A percentile compares a stretch with the other conserved stretches of the same genome.
phyloP scores from a whole-genome alignment of 805 yeast genomes.

The Barnettozyma sucrosica region DNA sequence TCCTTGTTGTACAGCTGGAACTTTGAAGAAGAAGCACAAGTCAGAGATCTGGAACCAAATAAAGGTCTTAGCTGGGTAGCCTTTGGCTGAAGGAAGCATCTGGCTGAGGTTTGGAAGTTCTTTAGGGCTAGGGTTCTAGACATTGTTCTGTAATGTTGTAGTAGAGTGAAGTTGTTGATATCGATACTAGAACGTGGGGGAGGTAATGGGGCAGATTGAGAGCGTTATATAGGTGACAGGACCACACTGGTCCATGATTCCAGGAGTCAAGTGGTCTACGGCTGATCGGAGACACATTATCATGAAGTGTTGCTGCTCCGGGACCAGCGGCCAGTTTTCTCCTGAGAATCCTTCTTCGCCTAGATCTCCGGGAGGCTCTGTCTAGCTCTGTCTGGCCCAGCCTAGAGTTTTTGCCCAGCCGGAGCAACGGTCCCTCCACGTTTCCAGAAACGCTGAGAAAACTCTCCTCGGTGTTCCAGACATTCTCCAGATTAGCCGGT shows the following conservation, averaged over 20 bases:
- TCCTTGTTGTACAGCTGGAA: conserved; percentile 23
- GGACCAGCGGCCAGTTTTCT: not conserved
- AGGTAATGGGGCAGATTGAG: not conserved
- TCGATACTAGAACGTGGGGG: not conserved
- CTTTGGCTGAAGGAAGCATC: conserved; percentile 19
- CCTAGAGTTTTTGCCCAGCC: not conserved
- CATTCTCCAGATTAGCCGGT: not conserved
- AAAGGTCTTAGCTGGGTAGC: conserved; percentile 10
- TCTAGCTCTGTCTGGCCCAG: not conserved
- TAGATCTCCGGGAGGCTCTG: not conserved
- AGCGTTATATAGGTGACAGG: conserved; percentile 5
- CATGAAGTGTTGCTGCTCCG: not conserved
- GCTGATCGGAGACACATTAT: conserved; percentile 7
- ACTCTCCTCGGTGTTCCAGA: not conserved
- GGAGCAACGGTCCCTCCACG: conserved; percentile 1
- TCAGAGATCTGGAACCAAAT: conserved; percentile 13
- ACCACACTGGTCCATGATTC: conserved; percentile 3
- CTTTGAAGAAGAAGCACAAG: conserved; percentile 13
- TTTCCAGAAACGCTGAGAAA: conserved; percentile 1
- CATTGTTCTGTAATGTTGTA: conserved; percentile 7
- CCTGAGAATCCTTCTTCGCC: not conserved
- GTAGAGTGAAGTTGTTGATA: not conserved
- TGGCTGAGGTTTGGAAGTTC: conserved; percentile 25
- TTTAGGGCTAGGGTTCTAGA: conserved; percentile 18
- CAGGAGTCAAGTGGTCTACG: conserved; percentile 4